Evolutionary conservation across 441 rosid genomes (phyloP).

Genomic region (Brassica balearica): DNA sequence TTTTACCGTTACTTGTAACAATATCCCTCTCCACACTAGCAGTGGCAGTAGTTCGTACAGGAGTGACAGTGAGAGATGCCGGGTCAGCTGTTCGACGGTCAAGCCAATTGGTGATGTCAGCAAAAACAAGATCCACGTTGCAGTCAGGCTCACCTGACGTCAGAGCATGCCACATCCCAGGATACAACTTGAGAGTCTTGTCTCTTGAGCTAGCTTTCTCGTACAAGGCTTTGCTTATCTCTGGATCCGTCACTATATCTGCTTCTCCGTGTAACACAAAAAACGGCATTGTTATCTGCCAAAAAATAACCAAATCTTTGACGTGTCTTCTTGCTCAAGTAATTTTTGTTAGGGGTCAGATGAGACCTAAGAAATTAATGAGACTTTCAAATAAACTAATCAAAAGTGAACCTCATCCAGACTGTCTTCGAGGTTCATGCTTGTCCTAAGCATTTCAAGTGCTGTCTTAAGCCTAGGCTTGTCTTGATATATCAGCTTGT

Average conservation of each 20-base stretch:
- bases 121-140: constrained; percentile 68
- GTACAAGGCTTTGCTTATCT: constrained; percentile 83
- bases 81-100: constrained; percentile 52
- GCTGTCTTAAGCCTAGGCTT: constrained; percentile 90
- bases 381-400: neutral
- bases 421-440: constrained; percentile 76
- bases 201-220: constrained; percentile 70
- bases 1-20: constrained; percentile 2
- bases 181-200: constrained; percentile 77
- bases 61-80: constrained; percentile 36
- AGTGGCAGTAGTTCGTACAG: constrained; percentile 35
- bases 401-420: constrained; percentile 56
- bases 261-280: constrained; percentile 86
- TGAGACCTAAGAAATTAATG: too few relatives aligned
- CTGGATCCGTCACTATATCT: constrained; percentile 89
- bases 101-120: constrained; percentile 76
- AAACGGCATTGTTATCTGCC: constrained; percentile 74
- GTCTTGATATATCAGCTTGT: constrained; percentile 88
- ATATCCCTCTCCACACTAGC: neutral
- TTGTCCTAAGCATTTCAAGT: constrained; percentile 84
- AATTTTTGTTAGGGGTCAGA: too few relatives aligned
- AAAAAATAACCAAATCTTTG: neutral
- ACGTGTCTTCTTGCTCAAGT: too few relatives aligned
- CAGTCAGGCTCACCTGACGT: constrained; percentile 78
- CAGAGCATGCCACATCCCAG: constrained; percentile 95